These are phyloP conservation scores for Arxiozyma slooffiae DNA, from an alignment of 1,139 yeast genomes.

Conservation along the genomic window DNA sequence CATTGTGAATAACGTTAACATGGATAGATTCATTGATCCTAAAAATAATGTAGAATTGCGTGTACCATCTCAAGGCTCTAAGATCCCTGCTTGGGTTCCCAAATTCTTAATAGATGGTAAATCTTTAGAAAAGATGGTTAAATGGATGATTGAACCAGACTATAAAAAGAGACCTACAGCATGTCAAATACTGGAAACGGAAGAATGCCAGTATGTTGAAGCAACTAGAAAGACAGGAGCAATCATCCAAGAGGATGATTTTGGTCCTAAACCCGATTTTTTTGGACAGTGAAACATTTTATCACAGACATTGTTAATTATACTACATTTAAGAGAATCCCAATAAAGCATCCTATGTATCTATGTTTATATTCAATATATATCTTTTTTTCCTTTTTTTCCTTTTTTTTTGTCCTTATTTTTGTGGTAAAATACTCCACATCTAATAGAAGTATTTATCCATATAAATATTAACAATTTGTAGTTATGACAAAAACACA, in stretches of 20 bases:
- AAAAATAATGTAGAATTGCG: background rate
- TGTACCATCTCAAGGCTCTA: constrained; percentile 1
- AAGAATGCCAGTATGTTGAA: constrained; percentile 73
- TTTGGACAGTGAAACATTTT: constrained; percentile 12
- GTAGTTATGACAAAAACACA: too few species aligned
- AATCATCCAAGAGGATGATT: constrained; percentile 91
- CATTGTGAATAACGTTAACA: background rate
- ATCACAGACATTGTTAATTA: background rate
- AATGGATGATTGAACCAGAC: constrained; percentile 81
- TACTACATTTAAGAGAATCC: background rate
- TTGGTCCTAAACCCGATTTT: constrained; percentile 61
- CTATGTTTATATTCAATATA: background rate
- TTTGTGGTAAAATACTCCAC: too few species aligned
- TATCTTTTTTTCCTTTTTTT: too few species aligned
- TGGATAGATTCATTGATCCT: background rate
- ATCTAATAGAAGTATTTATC: too few species aligned
- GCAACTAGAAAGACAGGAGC: constrained; percentile 86
- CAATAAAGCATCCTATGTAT: background rate
- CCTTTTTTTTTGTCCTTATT: too few species aligned
- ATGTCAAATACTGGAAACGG: constrained; percentile 50
- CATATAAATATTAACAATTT: too few species aligned
- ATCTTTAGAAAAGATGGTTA: constrained; percentile 69
- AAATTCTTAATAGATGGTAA: constrained; percentile 67
- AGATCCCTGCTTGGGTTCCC: constrained; percentile 75
- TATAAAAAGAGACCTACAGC: constrained; percentile 82